phyloP scores from a whole-genome alignment of 345 rosid genomes.

The Citrus mangshanensis region DNA sequence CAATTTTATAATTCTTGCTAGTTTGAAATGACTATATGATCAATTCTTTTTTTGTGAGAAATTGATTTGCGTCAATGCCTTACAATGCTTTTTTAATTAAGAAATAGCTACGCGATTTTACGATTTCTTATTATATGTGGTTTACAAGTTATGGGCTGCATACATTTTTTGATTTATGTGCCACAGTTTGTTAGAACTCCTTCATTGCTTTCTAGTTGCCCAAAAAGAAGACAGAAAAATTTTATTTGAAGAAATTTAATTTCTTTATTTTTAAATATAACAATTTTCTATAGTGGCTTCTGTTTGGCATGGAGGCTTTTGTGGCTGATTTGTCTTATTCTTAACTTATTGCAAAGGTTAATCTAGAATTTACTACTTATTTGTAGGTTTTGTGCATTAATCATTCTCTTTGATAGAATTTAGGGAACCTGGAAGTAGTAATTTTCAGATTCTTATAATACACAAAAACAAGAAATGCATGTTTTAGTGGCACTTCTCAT shows the following conservation, averaged over 20 bases:
- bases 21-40: background rate
- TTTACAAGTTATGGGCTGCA: background rate
- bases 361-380: background rate
- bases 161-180: background rate
- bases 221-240: background rate
- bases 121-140: no score
- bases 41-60: background rate
- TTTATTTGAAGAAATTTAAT: background rate
- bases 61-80: background rate
- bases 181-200: background rate
- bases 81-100: background rate
- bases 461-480: background rate
- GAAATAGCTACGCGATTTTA: background rate
- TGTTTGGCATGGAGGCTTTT: background rate
- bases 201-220: background rate
- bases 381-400: background rate
- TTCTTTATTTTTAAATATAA: background rate
- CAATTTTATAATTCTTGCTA: background rate
- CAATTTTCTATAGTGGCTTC: background rate
- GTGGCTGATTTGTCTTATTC: background rate
- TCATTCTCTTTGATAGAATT: background rate
- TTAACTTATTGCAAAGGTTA: background rate
- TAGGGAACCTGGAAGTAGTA: background rate
- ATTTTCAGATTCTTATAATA: background rate
- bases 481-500: background rate